Evolutionary conservation across 2,329 filamentous ascomycete species (phyloP).

Genomic region (Hortaea werneckii): DNA sequence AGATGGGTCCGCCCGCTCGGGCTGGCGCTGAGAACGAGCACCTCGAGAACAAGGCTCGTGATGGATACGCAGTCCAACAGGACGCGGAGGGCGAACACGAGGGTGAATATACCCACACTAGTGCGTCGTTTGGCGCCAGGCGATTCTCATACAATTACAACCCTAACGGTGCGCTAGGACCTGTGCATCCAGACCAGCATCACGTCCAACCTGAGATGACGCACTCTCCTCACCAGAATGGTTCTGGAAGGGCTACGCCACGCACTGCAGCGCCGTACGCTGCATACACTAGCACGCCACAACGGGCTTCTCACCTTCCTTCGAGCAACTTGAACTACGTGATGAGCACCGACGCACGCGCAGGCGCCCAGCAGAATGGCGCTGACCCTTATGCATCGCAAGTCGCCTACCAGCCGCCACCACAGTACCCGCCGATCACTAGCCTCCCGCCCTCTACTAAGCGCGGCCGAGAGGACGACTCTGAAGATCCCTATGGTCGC

Average conservation of each 20-base stretch:
- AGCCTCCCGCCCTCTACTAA: slow-evolving; percentile 46
- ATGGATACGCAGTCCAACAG: slow-evolving; percentile 46
- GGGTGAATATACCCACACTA: slow-evolving; percentile 77
- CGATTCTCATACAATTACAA: slow-evolving; percentile 70
- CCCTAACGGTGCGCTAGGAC: slow-evolving; percentile 49
- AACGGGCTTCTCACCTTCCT: slow-evolving; percentile 53
- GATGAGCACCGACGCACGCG: slow-evolving; percentile 58
- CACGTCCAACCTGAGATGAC: slow-evolving; percentile 77
- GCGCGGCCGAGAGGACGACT: slow-evolving; percentile 55
- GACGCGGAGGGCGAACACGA: slow-evolving; percentile 35
- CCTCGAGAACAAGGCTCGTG: slow-evolving; percentile 52
- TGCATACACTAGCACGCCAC: slow-evolving; percentile 66
- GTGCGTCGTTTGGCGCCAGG: slow-evolving; percentile 58
- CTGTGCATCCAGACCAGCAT: slow-evolving; percentile 59
- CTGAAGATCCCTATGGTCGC: slow-evolving; percentile 55
- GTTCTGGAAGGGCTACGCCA: slow-evolving; percentile 75
- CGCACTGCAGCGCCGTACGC: slow-evolving; percentile 67
- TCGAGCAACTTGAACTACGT: slow-evolving; percentile 82
- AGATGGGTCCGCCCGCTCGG: slow-evolving; percentile 75
- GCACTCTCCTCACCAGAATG: slow-evolving; percentile 71
- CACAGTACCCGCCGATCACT: slow-evolving; percentile 51
- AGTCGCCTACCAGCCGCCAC: slow-evolving; percentile 50
- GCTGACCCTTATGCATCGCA: slow-evolving; percentile 54
- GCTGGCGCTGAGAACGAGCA: slow-evolving; percentile 52
- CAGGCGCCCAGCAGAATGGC: slow-evolving; percentile 43